Evolutionary conservation across 768 basidiomycete genomes (phyloP), one percentile per base, ranked within the genome.

Genomic region (Inosperma sp.): DNA sequence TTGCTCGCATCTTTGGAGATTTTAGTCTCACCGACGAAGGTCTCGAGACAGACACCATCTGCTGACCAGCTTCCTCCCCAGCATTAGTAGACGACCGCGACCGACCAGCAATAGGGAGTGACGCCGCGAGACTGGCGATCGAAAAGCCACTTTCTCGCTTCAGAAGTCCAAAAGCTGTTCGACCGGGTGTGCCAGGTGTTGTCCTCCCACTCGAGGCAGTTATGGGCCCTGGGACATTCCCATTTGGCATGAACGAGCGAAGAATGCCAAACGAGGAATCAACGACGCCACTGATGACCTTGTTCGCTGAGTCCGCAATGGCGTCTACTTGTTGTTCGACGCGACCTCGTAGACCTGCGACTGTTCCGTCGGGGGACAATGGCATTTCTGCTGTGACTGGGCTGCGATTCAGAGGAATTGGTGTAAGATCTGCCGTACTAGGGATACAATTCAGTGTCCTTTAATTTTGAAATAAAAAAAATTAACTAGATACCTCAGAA

Each of bases 181-280:
- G 63, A 50, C 61, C 59, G 16, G 54, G 58, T 44, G 48, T 63
- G 57, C 59, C 51, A 43, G 65, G 55, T 2, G 65, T 56, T 22
- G 49, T 47, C 14, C 53, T 31, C 4, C 52, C 58, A 48, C 49
- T 52, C 22, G 25, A 30, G 7, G 53, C 49, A 25, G 59, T 51
- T 3, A 7, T 22, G 22, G 39, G 16, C 16, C 13, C n/a, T 8
- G 17, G 9, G 12, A 49, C 17, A n/a, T 16, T 46, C 21, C 66
- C 62, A 9, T 72, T 72, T 0, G 79, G 91, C 47, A 94, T 75
- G 35, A 93, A 72, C 4, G 89, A 84, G 14, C 89, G 79, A 13
- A 96, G 73, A 55, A 93, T 88, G 14, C 89, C 88, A 67, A 94
- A 93, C 2, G 88, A 90, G 0, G 90, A 82, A 63, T 95, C 93